These are phyloP conservation scores for Boletus bicolor DNA, from an alignment of 768 basidiomycete genomes.

Conservation along the genomic window DNA sequence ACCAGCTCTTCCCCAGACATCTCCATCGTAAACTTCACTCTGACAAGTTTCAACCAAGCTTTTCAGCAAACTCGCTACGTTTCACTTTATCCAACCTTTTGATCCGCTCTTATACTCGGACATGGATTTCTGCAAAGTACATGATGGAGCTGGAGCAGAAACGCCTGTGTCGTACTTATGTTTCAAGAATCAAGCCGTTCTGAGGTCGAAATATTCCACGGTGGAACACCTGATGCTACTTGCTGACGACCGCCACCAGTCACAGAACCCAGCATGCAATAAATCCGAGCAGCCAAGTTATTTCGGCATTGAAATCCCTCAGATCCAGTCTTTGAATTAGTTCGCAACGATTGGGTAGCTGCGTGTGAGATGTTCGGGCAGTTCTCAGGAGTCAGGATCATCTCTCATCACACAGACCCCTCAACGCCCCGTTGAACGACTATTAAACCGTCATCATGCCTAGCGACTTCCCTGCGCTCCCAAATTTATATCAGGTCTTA, in stretches of 20 bases:
- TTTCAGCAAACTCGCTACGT: background rate
- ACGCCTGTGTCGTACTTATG: background rate
- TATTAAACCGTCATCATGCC: constrained; percentile 13
- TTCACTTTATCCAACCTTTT: too few relatives aligned
- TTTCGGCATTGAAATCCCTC: too few relatives aligned
- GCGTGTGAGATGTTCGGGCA: background rate
- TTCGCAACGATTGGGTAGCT: background rate
- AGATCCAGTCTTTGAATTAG: background rate
- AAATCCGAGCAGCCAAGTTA: too few relatives aligned
- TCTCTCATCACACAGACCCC: background rate
- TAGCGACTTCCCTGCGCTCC: constrained; percentile 49
- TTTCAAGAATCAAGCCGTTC: background rate
- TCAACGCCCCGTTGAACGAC: too few relatives aligned
- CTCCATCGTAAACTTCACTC: background rate
- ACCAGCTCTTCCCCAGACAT: background rate
- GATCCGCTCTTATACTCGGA: background rate
- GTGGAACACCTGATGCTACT: too few relatives aligned
- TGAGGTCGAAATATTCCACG: too few relatives aligned
- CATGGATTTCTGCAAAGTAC: background rate
- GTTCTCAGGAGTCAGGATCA: background rate
- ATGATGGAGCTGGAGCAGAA: background rate
- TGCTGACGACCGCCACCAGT: too few relatives aligned
- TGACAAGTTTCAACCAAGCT: background rate
- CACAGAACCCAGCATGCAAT: too few relatives aligned
- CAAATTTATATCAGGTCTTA: constrained; percentile 58